phyloP scores from a whole-genome alignment of 1,284 basidiomycete genomes.

The Cutaneotrichosporon curvatum region DNA sequence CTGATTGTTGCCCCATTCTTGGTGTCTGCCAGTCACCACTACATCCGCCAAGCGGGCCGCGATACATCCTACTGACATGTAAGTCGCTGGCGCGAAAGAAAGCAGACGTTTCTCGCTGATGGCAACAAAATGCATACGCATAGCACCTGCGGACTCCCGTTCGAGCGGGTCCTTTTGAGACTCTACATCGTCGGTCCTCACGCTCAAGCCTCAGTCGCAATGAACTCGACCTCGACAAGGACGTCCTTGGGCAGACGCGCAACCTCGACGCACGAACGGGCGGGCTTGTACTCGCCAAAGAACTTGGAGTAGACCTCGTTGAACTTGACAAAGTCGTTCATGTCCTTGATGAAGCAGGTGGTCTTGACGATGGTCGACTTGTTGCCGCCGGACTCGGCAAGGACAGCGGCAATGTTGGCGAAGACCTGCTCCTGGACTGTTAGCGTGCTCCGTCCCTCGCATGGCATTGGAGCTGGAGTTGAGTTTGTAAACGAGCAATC shows the following conservation, averaged over 20 bases:
- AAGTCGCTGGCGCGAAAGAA: no score
- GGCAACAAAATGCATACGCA: neutral
- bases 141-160: neutral
- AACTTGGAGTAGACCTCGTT: slow-evolving; percentile 66
- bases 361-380: slow-evolving; percentile 75
- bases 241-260: slow-evolving; percentile 68
- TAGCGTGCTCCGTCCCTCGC: no score
- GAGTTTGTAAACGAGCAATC: no score
- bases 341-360: slow-evolving; percentile 84
- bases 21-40: no score
- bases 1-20: no score
- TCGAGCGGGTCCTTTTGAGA: neutral
- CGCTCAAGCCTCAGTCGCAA: slow-evolving; percentile 52
- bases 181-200: neutral
- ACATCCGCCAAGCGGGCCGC: no score
- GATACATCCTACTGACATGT: no score
- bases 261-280: slow-evolving; percentile 82
- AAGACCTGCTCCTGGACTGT: slow-evolving; percentile 71
- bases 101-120: neutral
- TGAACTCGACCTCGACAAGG: slow-evolving; percentile 85
- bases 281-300: slow-evolving; percentile 87
- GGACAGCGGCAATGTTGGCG: slow-evolving; percentile 74
- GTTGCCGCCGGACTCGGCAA: slow-evolving; percentile 73
- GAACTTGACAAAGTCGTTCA: slow-evolving; percentile 81
- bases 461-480: no score